Evolutionary conservation across 495 filamentous ascomycete genomes (phyloP), one percentile per base, ranked within the genome.

Genomic region (Beverwykella pulmonaria): DNA sequence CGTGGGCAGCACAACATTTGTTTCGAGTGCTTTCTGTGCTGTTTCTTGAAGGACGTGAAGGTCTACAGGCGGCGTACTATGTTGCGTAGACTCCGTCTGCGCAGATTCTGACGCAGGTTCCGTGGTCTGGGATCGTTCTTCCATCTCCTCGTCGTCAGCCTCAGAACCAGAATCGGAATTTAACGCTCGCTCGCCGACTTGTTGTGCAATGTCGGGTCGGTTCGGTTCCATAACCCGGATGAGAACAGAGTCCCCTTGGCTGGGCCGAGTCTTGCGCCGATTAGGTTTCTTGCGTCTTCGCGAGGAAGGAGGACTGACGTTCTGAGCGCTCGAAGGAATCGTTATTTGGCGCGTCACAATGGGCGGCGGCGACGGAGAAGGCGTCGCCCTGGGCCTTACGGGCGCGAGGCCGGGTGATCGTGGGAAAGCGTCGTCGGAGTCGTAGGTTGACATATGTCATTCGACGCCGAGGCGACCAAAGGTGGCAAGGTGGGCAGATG

Each of bases 191-290:
- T 68, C 64, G 25, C 67, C 72, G 39, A 63, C 73, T 53, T 57
- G 34, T 49, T 54, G 53, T 52, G 74, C 70, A 41, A 76, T 73
- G 41, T 76, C 74, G 15, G 71, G 73, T 26, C 60, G 71, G 57
- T 75, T 71, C 20, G 73, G 71, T 39, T 65, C 71, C 63, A 75
- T 64, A 27, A 59, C 58, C 53, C 61, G 63, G 25, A 75, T 48
- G 22, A 76, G 69, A 15, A 76, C 74, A 8, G 57, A 60, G 60
- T 76, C 73, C 7, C 73, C 73, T 65, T 73, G 73, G 41, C 62
- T 72, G 32, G 74, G 65, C 26, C 66, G 67, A 39, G 68, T 65
- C 74, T 73, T 74, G 5, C 56, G 64, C 52, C 71, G 57, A 63
- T 70, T 72, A 70, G 69, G 47, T 54, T 67, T 69, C 69, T 71